Evolutionary conservation across 2,329 filamentous ascomycete species (phyloP), one percentile per base, ranked within the genome.

Genomic region (Dendryphion nanum): DNA sequence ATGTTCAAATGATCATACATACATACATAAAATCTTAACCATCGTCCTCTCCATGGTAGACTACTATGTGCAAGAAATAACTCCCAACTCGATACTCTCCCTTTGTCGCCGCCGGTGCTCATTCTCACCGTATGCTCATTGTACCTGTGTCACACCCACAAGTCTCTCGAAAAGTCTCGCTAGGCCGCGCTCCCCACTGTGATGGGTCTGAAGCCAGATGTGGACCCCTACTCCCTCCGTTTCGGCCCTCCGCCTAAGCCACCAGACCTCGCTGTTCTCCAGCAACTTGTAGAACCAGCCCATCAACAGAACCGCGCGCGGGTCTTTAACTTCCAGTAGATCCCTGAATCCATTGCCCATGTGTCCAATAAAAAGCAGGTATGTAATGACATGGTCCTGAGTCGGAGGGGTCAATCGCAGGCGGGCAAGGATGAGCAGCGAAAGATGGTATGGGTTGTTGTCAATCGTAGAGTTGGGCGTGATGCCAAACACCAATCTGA

Each of bases 251-350:
- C 48, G 26, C 14, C 36, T 44, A 39, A 63, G 40, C 59, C 59
- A 61, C 59, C 58, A 63, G 17, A 57, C 14, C 7, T 50, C 44
- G 2, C 47, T 50, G 15, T 44, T 30, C 3, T 42, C 39, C 23
- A 59, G 26, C 33, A 73, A 72, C 7, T 72, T 71, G 53, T 75
- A 78, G 77, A 77, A 83, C 58, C 74, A 77, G 0, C 72, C 67
- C n/a, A 82, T 55, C 23, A 83, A 48, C 8, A 81, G 53, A 42
- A 83, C 50, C 0, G 78, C 78, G 18, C 70, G 63, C 1, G 72
- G 59, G 30, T 83, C 78, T 42, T 77, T 81, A 0, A 44, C 24
- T 31, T 70, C 57, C 1, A 83, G 50, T n/a, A 81, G 43, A 0
- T 33, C 35, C 10, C 67, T 64, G 47, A 72, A 80, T 0, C 62